Conservation (phyloP, 116 monocot genomes). For the Phalaenopsis hybrid region DNA sequence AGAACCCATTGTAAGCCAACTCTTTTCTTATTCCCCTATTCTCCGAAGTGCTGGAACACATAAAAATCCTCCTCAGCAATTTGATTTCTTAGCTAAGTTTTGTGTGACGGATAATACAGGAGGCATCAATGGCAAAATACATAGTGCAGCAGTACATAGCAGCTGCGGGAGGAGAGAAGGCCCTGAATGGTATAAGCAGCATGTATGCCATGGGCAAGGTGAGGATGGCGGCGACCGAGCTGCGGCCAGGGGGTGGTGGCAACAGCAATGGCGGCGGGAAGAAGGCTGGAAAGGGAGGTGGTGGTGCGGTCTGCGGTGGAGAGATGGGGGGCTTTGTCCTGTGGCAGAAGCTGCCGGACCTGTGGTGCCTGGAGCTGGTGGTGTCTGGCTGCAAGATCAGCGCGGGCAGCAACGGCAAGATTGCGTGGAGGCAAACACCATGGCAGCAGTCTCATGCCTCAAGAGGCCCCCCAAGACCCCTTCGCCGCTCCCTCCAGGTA, state of each 20-base stretch:
- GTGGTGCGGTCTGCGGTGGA: conserved; percentile 5
- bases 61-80: no score
- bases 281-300: conserved; percentile 5
- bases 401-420: conserved; percentile 80
- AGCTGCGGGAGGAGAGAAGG: conserved; percentile 67
- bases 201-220: conserved; percentile 94
- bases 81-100: no score
- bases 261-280: conserved; percentile 8
- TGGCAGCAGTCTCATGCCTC: conserved; percentile 74
- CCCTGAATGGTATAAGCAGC: conserved; percentile 53
- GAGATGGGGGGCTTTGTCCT: conserved; percentile 88
- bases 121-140: conserved; percentile 75
- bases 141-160: conserved; percentile 85
- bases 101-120: conserved; percentile 22
- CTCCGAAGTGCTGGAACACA: no score
- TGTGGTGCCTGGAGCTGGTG: conserved; percentile 86
- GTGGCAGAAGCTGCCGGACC: conserved; percentile 80
- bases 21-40: not conserved
- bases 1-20: conserved; percentile 49
- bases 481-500: conserved; percentile 84
- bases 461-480: conserved; percentile 76
- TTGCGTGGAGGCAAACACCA: conserved; percentile 81
- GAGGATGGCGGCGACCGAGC: conserved; percentile 52
- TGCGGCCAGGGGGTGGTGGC: conserved; percentile 10
- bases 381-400: conserved; percentile 82